Evolutionary conservation across 1,139 yeast genomes (phyloP).

Genomic region (Yamadazyma trypodendri): DNA sequence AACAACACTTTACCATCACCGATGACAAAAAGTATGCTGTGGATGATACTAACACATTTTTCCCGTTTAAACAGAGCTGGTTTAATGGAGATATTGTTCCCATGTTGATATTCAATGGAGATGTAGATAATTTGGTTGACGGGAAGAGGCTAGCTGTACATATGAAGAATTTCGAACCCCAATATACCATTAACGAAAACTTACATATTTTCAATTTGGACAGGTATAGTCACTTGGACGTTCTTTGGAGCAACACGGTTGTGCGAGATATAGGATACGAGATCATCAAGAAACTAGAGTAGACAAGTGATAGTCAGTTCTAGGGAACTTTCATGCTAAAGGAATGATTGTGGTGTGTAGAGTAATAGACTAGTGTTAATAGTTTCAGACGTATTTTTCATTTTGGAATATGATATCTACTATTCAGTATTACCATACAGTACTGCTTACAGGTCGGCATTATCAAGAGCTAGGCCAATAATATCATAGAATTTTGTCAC

Average conservation of each 20-base stretch:
- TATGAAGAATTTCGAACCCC: conserved; percentile 50
- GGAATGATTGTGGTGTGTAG: too few relatives aligned
- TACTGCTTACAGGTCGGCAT: conserved; percentile 11
- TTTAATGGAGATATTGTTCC: conserved; percentile 51
- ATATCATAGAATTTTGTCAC: conserved; percentile 40
- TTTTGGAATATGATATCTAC: too few relatives aligned
- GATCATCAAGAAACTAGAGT: conserved; percentile 6
- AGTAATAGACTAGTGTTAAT: too few relatives aligned
- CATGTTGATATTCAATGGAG: conserved; percentile 61
- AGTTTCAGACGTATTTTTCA: too few relatives aligned
- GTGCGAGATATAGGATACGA: conserved; percentile 29
- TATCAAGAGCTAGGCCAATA: conserved; percentile 13
- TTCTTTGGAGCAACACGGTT: conserved; percentile 56
- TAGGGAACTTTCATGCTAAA: too few relatives aligned
- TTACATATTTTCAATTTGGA: conserved; percentile 39
- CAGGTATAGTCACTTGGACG: conserved; percentile 55
- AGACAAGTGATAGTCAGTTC: too few relatives aligned
- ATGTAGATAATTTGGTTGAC: conserved; percentile 64
- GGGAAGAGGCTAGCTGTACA: conserved; percentile 55
- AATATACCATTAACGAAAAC: conserved; percentile 37
- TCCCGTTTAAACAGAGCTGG: conserved; percentile 56
- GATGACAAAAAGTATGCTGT: conserved; percentile 16
- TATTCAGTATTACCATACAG: too few relatives aligned
- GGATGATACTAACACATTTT: conserved; percentile 53
- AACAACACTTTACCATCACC: conserved; percentile 22